Evolutionary conservation across 805 yeast genomes (phyloP).

Genomic region (Teunomyces panamensis): DNA sequence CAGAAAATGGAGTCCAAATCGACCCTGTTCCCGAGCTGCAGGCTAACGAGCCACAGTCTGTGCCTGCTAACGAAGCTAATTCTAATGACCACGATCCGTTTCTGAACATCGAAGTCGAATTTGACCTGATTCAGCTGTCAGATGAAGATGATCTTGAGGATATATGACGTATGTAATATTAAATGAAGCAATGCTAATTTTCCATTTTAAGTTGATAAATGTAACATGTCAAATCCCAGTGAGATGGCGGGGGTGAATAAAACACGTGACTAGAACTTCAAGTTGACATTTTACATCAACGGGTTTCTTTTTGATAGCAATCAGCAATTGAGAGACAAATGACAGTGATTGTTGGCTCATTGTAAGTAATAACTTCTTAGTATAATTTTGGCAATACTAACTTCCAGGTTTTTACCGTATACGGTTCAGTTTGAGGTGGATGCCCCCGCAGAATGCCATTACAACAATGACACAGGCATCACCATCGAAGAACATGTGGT

Average conservation of each 20-base stretch:
- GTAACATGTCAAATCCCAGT: neutral
- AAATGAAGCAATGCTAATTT: neutral
- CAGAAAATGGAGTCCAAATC: too few species aligned
- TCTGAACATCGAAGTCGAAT: conserved; percentile 1
- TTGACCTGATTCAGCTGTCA: conserved; percentile 2
- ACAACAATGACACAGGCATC: conserved; percentile 1
- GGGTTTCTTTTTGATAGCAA: neutral
- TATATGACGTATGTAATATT: neutral
- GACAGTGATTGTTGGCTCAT: conserved; percentile 69
- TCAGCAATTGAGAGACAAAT: conserved; percentile 24
- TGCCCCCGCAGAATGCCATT: conserved; percentile 9
- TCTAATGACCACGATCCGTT: neutral
- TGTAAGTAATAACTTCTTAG: conserved; percentile 41
- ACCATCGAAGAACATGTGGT: conserved; percentile 1
- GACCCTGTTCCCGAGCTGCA: too few species aligned
- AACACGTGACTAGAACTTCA: neutral
- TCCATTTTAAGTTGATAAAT: neutral
- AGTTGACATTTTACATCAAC: neutral
- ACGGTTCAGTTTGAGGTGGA: conserved; percentile 65
- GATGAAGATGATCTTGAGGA: conserved; percentile 3
- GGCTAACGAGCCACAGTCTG: neutral
- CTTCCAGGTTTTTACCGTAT: conserved; percentile 60
- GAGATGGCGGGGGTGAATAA: neutral
- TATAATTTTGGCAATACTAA: conserved; percentile 20
- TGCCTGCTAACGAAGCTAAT: neutral